phyloP scores from a whole-genome alignment of 441 rosid genomes.

The Adansonia grandidieri region DNA sequence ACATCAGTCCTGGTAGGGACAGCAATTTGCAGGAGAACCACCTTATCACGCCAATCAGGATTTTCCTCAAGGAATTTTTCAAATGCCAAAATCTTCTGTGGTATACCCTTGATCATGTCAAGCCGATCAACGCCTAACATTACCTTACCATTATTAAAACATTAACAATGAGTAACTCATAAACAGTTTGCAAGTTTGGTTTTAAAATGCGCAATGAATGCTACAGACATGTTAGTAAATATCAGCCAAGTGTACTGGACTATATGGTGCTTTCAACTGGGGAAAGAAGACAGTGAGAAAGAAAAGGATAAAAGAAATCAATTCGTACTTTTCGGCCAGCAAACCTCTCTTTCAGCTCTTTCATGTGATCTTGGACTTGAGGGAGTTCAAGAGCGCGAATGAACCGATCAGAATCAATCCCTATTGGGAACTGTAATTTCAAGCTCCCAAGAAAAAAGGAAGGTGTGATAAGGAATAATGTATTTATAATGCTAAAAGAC shows the following conservation, averaged over 20 bases:
- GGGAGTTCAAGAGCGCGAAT: slow-evolving; percentile 64
- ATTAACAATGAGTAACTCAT: slow-evolving; percentile 18
- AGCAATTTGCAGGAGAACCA: slow-evolving; percentile 82
- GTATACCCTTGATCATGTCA: slow-evolving; percentile 88
- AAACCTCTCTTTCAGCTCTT: slow-evolving; percentile 69
- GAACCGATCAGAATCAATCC: slow-evolving; percentile 84
- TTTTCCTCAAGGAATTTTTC: slow-evolving; percentile 84
- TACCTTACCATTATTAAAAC: slow-evolving; percentile 48
- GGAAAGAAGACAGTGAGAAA: background rate
- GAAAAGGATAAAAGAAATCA: slow-evolving; percentile 19
- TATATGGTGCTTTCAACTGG: slow-evolving; percentile 12
- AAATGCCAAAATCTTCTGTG: slow-evolving; percentile 82
- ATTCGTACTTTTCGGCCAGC: slow-evolving; percentile 66
- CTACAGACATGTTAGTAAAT: slow-evolving; percentile 4
- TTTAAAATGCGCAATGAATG: background rate
- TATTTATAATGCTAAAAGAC: background rate
- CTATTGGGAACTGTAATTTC: slow-evolving; percentile 76
- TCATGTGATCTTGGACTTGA: slow-evolving; percentile 68
- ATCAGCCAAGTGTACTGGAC: background rate
- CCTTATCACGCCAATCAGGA: slow-evolving; percentile 78
- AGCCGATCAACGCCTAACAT: slow-evolving; percentile 88
- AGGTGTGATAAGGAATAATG: slow-evolving; percentile 6
- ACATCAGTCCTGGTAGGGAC: slow-evolving; percentile 86
- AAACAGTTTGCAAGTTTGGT: slow-evolving; percentile 12
- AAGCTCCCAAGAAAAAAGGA: slow-evolving; percentile 38